Conservation (phyloP, 768 basidiomycete genomes). For the Suillus brevipes region DNA sequence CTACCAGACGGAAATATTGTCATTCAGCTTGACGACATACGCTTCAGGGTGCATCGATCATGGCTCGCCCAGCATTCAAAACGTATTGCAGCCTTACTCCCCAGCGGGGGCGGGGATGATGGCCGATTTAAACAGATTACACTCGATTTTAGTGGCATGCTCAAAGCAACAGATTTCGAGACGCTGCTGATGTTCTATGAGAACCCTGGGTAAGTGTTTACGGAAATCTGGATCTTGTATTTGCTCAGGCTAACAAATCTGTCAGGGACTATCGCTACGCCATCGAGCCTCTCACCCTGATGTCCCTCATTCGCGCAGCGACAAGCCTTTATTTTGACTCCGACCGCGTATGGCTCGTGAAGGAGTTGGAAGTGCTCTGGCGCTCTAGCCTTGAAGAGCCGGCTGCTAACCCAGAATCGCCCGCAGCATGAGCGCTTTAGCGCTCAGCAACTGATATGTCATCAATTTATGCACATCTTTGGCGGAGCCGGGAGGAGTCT, state of each 20-base stretch:
- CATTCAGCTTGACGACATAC: constrained; percentile 32
- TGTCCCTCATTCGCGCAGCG: constrained; percentile 37
- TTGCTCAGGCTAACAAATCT: background rate
- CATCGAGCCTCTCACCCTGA: constrained; percentile 31
- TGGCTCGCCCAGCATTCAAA: constrained; percentile 26
- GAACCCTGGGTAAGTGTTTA: constrained; percentile 3
- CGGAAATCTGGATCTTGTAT: background rate
- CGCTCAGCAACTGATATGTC: no score
- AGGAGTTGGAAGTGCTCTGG: constrained; percentile 33
- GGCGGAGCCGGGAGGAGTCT: no score
- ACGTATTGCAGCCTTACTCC: constrained; percentile 23
- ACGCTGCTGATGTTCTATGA: constrained; percentile 1
- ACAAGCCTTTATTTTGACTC: constrained; percentile 33
- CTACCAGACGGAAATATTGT: constrained; percentile 36
- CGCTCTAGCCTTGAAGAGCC: constrained; percentile 23
- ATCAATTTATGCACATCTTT: no score
- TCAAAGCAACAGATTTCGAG: constrained; percentile 3
- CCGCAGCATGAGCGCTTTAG: no score
- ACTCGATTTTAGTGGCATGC: background rate
- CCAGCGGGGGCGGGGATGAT: background rate
- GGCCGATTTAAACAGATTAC: background rate
- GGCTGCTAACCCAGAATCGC: background rate
- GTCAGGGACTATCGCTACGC: constrained; percentile 26
- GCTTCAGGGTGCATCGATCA: constrained; percentile 37
- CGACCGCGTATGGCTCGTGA: constrained; percentile 29